Evolutionary conservation across 345 rosid genomes (phyloP), one percentile per base, ranked within the genome.

Genomic region (Citrus medica): DNA sequence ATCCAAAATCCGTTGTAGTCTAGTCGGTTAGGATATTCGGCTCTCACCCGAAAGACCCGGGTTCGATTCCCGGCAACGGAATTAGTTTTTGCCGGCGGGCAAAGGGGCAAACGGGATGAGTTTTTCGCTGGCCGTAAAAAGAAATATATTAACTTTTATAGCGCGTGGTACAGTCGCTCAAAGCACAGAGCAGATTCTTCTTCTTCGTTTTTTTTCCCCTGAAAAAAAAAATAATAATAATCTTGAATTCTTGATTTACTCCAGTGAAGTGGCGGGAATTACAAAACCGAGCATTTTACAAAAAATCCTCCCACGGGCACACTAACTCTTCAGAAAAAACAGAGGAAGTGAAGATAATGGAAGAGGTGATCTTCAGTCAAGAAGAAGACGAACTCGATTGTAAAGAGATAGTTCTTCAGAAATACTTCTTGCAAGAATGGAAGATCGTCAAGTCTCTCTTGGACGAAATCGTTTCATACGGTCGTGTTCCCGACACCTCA

Each of bases 51-150:
- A 88, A 79, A 88, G 91, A 86, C 91, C 89, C 88, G 91, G 90
- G 94, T 92, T 92, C 92, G 75, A 88, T 75, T 91, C 87, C 94
- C 92, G 93, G 93, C 91, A 90, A 84, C 92, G 93, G 97, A 92
- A 88, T 0, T 0, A 0, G 3, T 2, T 21, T 56, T 22, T 0
- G 10, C n/a, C 25, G 60, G 3, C 60, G 9, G 10, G 2, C 1
- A 8, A 38, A 0, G 7, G 6, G 92, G 92, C 91, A 89, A 89
- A 85, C 92, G 92, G 97, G 88, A 87, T 2, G 3, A 0, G 7
- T 6, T 56, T 56, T 56, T 56, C 5, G 25, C n/a, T 10, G 61
- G 3, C 61, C 3, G 10, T 7, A 2, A 8, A 38, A 2, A n/a
- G 2, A 17, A 0, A 46, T 2, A 46, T 0, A 13, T 12, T 46